Evolutionary conservation across 2,329 filamentous ascomycete genomes (phyloP).

Genomic region (Xylaria sp.): DNA sequence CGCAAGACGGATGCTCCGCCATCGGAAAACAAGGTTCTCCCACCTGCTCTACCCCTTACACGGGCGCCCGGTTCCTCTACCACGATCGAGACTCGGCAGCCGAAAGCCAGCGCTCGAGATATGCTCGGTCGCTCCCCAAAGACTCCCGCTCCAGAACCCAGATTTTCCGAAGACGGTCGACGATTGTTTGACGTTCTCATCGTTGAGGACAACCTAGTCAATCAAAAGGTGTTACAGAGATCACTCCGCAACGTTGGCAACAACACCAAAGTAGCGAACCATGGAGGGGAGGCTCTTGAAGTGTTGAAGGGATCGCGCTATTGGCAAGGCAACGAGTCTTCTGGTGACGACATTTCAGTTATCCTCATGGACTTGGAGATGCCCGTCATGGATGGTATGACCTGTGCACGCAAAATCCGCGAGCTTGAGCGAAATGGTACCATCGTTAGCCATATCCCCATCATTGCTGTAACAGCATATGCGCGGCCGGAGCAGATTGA

Average conservation of each 20-base stretch:
- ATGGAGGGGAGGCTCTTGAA: constrained; percentile 71
- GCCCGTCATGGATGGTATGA: constrained; percentile 85
- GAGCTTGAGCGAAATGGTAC: constrained; percentile 72
- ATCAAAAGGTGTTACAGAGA: constrained; percentile 71
- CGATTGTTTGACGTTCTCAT: constrained; percentile 68
- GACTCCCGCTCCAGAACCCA: constrained; percentile 39
- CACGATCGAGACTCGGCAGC: constrained; percentile 48
- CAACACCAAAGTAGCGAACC: constrained; percentile 71
- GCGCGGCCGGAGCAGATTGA: constrained; percentile 79
- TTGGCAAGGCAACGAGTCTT: constrained; percentile 61
- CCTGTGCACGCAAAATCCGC: constrained; percentile 76
- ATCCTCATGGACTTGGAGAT: constrained; percentile 87
- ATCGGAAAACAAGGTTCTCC: constrained; percentile 53
- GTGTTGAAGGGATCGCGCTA: constrained; percentile 66
- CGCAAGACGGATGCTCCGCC: constrained; percentile 63
- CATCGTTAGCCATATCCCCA: constrained; percentile 75
- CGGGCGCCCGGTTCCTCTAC: constrained; percentile 51
- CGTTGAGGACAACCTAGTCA: constrained; percentile 75
- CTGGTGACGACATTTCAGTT: constrained; percentile 68
- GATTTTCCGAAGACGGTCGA: constrained; percentile 47
- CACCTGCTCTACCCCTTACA: constrained; percentile 44
- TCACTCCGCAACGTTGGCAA: constrained; percentile 71
- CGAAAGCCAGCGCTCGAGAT: constrained; percentile 37
- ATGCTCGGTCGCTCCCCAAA: constrained; percentile 32
- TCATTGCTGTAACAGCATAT: constrained; percentile 87